Base-by-base conservation (phyloP, 345 rosid species). In the Nasturtium officinale region DNA sequence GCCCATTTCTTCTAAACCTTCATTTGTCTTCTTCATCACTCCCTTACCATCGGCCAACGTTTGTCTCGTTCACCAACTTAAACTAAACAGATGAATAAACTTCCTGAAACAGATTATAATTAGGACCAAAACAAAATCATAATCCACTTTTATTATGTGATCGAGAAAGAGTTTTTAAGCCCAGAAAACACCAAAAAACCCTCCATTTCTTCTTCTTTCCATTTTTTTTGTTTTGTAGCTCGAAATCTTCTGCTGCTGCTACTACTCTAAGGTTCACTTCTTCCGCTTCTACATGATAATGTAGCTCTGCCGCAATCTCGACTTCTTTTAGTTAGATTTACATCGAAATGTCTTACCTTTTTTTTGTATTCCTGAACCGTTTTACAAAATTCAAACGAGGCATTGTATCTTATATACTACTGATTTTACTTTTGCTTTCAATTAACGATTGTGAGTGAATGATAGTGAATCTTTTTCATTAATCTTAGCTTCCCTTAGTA, bases 131-230 rank as follows among this genome's bases (percentile, higher is more conserved):
- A 48, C n/a, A 11, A 67, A 67, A 60, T 51, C 56, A n/a, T 42
- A 75, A 60, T 67, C 69, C 21, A 45, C 2, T 58, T 60, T 69
- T 67, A 60, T 67, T 75, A 75, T 67, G 79, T 75, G 79, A 75
- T 21, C 9, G 73, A 67, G 78, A 74, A 74, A 38, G 7, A 58
- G 78, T 67, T 40, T 68, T 30, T 17, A 10, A 51, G 40, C 50
- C 56, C n/a, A 67, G 68, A 75, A 60, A 68, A 52, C 69, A 50
- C 74, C 78, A 75, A 75, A n/a, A 16, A 5, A 9, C 28, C 40
- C 18, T 30, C 63, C 53, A 37, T 16, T 57, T 40, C 10, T 51
- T 26, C 12, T 37, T n/a, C 33, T 37, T 12, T 9, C 25, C 50
- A 26, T 11, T 20, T 26, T 20, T 26, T 55, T 43, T 64, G 9